phyloP scores from a whole-genome alignment of 441 rosid species.

The Erodium texanum region DNA sequence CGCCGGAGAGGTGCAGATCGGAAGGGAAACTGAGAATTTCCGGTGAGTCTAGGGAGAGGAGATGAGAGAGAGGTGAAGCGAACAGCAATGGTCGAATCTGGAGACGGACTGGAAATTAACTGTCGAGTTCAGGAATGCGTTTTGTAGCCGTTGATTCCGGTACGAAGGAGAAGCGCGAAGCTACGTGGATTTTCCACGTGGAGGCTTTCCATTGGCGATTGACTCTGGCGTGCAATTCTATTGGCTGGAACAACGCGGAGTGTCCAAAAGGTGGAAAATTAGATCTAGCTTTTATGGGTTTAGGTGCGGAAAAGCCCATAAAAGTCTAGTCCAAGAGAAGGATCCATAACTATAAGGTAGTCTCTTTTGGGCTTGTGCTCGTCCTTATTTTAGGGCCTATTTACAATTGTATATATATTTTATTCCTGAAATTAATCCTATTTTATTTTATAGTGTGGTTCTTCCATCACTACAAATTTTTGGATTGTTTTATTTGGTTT shows the following conservation, averaged over 20 bases:
- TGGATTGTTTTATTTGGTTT: too few species aligned
- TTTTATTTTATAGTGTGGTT: too few species aligned
- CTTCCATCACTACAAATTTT: too few species aligned
- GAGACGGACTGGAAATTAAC: neutral
- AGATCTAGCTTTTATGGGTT: neutral
- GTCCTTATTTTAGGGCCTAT: too few species aligned
- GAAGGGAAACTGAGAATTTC: neutral
- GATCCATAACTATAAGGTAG: neutral
- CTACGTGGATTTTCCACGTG: slow-evolving; percentile 60
- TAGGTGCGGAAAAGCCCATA: too few species aligned
- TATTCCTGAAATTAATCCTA: too few species aligned
- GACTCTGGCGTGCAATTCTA: slow-evolving; percentile 30
- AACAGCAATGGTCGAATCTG: neutral
- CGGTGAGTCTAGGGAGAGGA: neutral
- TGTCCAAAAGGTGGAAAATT: neutral
- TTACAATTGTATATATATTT: too few species aligned
- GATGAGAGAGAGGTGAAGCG: neutral
- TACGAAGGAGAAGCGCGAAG: slow-evolving; percentile 5
- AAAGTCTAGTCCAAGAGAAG: too few species aligned
- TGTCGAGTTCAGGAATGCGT: neutral
- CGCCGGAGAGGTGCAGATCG: too few species aligned
- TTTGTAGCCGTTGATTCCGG: neutral
- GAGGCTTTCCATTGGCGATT: slow-evolving; percentile 30
- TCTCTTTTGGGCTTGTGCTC: neutral
- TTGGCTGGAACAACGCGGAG: slow-evolving; percentile 41